Evolutionary conservation across 495 filamentous ascomycete species (phyloP).

Genomic region (Glarea lozoyensis): DNA sequence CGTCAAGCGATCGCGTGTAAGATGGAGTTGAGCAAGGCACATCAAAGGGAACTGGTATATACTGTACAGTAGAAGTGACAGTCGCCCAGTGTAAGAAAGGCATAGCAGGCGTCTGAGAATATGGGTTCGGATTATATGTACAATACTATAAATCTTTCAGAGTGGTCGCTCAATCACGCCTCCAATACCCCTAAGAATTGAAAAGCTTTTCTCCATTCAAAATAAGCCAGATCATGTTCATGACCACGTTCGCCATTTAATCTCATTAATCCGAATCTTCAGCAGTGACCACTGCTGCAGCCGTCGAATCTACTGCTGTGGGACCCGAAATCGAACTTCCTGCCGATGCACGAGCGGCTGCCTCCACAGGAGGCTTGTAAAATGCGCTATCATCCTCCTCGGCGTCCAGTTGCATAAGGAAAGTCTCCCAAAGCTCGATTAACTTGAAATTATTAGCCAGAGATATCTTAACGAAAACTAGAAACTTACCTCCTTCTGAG

Average conservation of each 20-base stretch:
- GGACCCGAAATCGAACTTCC: slow-evolving; percentile 4
- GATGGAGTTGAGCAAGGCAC: no score
- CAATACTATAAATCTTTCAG: not conserved
- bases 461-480: not conserved
- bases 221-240: slow-evolving; percentile 1
- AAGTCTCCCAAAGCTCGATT: slow-evolving; percentile 98
- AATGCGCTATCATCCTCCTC: slow-evolving; percentile 80
- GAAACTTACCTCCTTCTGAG: slow-evolving; percentile 84
- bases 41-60: no score
- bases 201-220: not conserved
- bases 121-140: slow-evolving; percentile 10
- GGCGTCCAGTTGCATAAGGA: slow-evolving; percentile 86
- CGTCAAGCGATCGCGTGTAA: no score
- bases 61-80: no score
- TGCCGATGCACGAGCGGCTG: slow-evolving; percentile 16
- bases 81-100: not conserved
- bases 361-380: slow-evolving; percentile 51
- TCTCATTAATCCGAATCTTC: slow-evolving; percentile 32
- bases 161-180: not conserved
- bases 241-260: not conserved
- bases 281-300: slow-evolving; percentile 24
- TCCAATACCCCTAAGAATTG: not conserved
- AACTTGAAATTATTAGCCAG: slow-evolving; percentile 44
- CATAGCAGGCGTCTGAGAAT: slow-evolving; percentile 11
- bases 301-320: slow-evolving; percentile 16